Evolutionary conservation across 176 grass and related monocot species (phyloP), one percentile per base, ranked within the genome.

Genomic region (Rhynchospora breviuscula): DNA sequence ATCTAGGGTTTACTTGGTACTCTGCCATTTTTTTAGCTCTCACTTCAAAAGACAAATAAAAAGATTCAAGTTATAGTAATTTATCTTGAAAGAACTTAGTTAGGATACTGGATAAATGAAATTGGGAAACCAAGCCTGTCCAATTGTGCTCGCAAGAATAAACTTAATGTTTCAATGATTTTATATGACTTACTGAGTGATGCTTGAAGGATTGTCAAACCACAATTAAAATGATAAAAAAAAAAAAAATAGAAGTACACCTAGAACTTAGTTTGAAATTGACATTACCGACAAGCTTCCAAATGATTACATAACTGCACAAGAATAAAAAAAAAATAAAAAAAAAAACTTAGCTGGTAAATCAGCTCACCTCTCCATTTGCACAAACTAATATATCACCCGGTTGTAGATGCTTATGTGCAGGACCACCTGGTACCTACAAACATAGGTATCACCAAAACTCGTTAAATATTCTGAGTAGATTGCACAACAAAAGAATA

Each of bases 371-470:
- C 59, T 95, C 86, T n/a, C 87, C 96, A 90, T 99, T 93, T 46
- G 94, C 89, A 72, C 49, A 54, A 84, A 99, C 89, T 90, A 99
- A 85, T 69, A 99, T 84, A 87, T 99, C 96, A 88, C 96, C 96
- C 88, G 96, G 88, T 89, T 99, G 92, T 82, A 99, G 89, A 81
- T 85, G 64, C 53, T 99, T 99, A 78, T 99, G 85, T 26, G 96
- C 91, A 22, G 96, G 96, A 45, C 96, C 96, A 90, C 94, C 93
- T 67, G 96, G 96, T 26, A 99, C 96, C 96, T 99, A 86, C 64
- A 85, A 65, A 82, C 60, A 82, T 35, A 54, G 48, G 63, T 78
- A 57, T 57, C 51, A 78, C 31, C 12, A 78, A 78, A 78, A 57
- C 23, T 10, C 23, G 53, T 77, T 77, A 9, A 52, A 77, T 22